Percentiles rank a stretch among this genome's conserved stretches.
These are phyloP conservation scores for Immersiporthe knoxdaviesiana DNA, from an alignment of 2,329 filamentous ascomycete genomes.

Conservation along the genomic window DNA sequence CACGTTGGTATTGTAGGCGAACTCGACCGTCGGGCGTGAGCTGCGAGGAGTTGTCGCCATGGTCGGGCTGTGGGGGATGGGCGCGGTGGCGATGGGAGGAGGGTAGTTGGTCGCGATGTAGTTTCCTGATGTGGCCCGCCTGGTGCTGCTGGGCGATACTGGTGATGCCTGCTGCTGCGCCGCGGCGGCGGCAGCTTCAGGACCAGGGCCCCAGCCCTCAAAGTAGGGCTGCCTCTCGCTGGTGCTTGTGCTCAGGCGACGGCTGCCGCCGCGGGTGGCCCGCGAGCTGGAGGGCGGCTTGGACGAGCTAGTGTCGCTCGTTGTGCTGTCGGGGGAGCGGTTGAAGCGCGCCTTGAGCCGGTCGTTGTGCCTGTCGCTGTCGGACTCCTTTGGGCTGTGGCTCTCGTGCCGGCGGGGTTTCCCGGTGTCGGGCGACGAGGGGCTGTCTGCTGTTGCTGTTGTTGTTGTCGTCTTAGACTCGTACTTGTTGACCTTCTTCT, in stretches of 20 bases:
- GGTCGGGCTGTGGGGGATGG: constrained; percentile 12
- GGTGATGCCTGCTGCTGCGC: constrained; percentile 12
- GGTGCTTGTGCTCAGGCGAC: constrained; percentile 13
- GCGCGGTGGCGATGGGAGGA: constrained; percentile 2
- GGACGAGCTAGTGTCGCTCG: constrained; percentile 34
- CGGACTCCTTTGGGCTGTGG: constrained; percentile 33
- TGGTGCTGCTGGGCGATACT: background rate
- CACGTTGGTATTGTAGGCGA: constrained; percentile 1
- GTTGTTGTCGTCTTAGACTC: constrained; percentile 35
- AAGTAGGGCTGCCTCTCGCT: constrained; percentile 19
- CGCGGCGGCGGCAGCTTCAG: background rate
- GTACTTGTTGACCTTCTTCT: constrained; percentile 32
- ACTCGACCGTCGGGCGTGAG: constrained; percentile 25
- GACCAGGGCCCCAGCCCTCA: constrained; percentile 15
- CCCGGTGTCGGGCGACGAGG: constrained; percentile 32
- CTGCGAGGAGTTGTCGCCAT: constrained; percentile 25
- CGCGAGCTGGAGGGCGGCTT: constrained; percentile 22
- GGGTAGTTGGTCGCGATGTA: constrained; percentile 14
- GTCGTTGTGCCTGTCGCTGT: constrained; percentile 34
- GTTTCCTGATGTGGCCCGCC: constrained; percentile 12
- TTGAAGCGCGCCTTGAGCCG: constrained; percentile 40
- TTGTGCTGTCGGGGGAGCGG: constrained; percentile 35
- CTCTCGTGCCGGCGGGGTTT: constrained; percentile 36
- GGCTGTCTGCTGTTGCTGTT: constrained; percentile 22
- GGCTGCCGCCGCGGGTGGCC: constrained; percentile 16